Base-by-base conservation (phyloP, 768 basidiomycete genomes). In the Pholiota conissans region DNA sequence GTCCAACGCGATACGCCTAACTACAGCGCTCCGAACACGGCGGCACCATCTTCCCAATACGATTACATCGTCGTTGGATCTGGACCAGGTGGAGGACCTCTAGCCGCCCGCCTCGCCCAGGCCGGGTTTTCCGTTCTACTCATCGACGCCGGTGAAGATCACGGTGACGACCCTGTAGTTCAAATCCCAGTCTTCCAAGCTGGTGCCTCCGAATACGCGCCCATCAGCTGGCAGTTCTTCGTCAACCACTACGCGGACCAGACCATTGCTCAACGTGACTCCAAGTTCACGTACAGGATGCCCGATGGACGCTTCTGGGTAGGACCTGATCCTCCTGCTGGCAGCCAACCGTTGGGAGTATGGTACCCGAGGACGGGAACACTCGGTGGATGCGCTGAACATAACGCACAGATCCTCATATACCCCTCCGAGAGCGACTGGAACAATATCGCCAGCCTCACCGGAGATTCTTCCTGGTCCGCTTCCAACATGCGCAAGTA, bases 361-460 rank as follows among this genome's bases (percentile, higher is more conserved):
- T 55, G 34, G 11, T 55, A 55, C 32, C 54, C 54, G 2, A 28
- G 54, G 10, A 55, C 54, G 9, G 54, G 54, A 5, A 55, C 54
- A 3, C 35, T 55, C 6, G 54, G 54, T 6, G 54, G 54, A 35
- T 55, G 54, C 46, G 45, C 54, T 6, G 54, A 55, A 32, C 54
- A 55, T 22, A 55, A 55, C 16, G 54, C 54, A 3, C 40, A 42
- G 46, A 47, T 55, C 20, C 32, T 55, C 29, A 55, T 55, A 1
- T 55, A 55, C 26, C 54, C 54, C 16, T 42, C 54, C 2, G 54
- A 55, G 26, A 55, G 54, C 20, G 57, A 58, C 29, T 58, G 57
- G 50, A 37, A 52, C 26, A 51, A 46, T 16, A 52, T 58, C n/a
- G 57, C 51, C 11, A 34, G 3, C 16, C 18, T 58, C 39, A 57